Percentiles rank a stretch among this genome's conserved stretches.
phyloP scores from a whole-genome alignment of 495 filamentous ascomycete species.

The Mycothermus thermophilus region DNA sequence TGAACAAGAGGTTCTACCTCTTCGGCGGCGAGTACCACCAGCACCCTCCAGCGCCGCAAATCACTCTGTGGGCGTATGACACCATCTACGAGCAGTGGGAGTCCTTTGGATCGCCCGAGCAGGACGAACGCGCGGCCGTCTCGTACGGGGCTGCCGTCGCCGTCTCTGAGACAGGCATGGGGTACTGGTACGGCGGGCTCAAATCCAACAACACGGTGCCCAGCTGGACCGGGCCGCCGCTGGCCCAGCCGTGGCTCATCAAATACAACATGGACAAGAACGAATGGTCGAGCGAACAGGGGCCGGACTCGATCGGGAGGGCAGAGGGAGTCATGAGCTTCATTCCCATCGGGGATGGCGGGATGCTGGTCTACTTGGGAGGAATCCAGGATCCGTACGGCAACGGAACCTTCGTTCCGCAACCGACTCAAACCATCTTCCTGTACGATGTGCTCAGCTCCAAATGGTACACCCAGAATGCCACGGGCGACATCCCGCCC shows the following conservation, averaged over 20 bases:
- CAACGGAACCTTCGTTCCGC: conserved; percentile 16
- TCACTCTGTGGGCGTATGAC: conserved; percentile 32
- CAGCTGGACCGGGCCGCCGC: conserved; percentile 27
- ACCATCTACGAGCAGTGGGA: conserved; percentile 32
- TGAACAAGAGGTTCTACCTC: conserved; percentile 40
- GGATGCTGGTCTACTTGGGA: conserved; percentile 41
- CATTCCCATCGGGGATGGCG: conserved; percentile 38
- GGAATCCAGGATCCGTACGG: conserved; percentile 25
- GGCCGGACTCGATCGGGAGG: conserved; percentile 29
- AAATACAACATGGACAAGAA: conserved; percentile 32
- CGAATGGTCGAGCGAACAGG: conserved; percentile 27
- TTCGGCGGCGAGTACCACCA: conserved; percentile 37
- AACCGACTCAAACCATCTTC: conserved; percentile 30
- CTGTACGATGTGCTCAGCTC: conserved; percentile 37
- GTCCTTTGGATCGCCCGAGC: conserved; percentile 12
- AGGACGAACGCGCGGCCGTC: conserved; percentile 9
- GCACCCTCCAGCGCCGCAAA: conserved; percentile 19
- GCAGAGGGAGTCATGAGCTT: conserved; percentile 35
- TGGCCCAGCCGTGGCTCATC: conserved; percentile 27
- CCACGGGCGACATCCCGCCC: conserved; percentile 32
- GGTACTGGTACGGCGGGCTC: conserved; percentile 34
- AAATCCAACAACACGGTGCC: conserved; percentile 29
- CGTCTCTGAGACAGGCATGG: conserved; percentile 13
- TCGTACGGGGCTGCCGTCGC: conserved; percentile 15
- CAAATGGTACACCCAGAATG: conserved; percentile 41